Conservation (phyloP, 2,329 filamentous ascomycete genomes). For the Xylariaceae sp. region DNA sequence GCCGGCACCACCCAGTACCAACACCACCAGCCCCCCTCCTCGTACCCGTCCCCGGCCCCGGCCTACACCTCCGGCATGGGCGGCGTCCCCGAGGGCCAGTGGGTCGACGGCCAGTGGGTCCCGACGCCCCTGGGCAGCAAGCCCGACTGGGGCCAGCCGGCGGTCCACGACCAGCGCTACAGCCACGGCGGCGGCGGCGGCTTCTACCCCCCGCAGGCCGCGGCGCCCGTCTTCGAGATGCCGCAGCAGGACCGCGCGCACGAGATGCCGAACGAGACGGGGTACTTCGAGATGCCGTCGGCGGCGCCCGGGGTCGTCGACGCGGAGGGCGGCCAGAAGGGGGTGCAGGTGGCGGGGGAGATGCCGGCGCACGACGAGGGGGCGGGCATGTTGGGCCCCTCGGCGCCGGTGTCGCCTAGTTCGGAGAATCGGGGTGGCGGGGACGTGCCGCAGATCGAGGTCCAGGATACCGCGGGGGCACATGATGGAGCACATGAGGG, state of each 20-base stretch:
- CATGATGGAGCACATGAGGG: too few species aligned
- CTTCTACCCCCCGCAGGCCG: neutral
- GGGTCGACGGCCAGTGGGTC: slow-evolving; percentile 8
- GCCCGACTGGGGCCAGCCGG: slow-evolving; percentile 7
- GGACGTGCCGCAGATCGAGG: too few species aligned
- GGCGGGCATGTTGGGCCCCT: too few species aligned
- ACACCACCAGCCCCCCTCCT: slow-evolving; percentile 1
- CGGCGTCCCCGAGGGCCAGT: neutral
- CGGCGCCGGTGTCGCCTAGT: too few species aligned
- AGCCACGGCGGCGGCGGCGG: neutral
- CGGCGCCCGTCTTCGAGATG: slow-evolving; percentile 20
- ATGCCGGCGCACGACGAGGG: too few species aligned
- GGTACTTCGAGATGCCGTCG: slow-evolving; percentile 6
- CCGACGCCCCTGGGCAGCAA: slow-evolving; percentile 2
- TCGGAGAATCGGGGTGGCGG: too few species aligned
- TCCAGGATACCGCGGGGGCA: too few species aligned
- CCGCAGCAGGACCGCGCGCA: slow-evolving; percentile 13
- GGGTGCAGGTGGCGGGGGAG: neutral
- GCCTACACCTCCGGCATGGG: slow-evolving; percentile 5
- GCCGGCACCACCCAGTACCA: neutral
- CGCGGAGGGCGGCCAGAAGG: neutral
- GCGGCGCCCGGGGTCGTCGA: neutral
- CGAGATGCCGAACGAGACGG: slow-evolving; percentile 6
- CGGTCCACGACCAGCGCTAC: neutral
- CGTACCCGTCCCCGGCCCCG: slow-evolving; percentile 5